Evolutionary conservation across 2,329 filamentous ascomycete genomes (phyloP).

Genomic region (Penicillium hesseltinei): DNA sequence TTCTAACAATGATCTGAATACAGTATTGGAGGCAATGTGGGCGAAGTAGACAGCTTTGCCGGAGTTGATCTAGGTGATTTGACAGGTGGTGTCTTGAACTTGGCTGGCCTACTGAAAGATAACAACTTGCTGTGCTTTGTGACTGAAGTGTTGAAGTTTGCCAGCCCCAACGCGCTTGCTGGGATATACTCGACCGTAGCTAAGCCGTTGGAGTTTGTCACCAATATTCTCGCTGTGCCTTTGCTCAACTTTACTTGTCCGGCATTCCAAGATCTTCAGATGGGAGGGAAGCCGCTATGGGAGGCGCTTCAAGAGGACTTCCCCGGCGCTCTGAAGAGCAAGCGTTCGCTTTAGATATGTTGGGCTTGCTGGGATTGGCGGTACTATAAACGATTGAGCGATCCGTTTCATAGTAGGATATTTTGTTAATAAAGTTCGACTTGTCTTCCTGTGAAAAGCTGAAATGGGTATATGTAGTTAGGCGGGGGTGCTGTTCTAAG

Average conservation of each 20-base stretch:
- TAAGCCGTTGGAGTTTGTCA: constrained; percentile 29
- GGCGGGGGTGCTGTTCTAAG: neutral
- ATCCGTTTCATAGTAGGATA: neutral
- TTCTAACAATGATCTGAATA: neutral
- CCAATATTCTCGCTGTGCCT: constrained; percentile 28
- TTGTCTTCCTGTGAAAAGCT: neutral
- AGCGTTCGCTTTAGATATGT: constrained; percentile 14
- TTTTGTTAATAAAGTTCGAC: neutral
- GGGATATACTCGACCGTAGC: constrained; percentile 31
- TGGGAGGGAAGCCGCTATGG: constrained; percentile 33
- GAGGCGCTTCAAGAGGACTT: constrained; percentile 29
- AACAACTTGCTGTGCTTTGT: constrained; percentile 44
- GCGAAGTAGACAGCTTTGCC: constrained; percentile 52
- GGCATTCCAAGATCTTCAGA: constrained; percentile 33
- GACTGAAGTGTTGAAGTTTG: constrained; percentile 35
- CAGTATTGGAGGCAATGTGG: constrained; percentile 54
- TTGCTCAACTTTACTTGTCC: constrained; percentile 33
- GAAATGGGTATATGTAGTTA: neutral
- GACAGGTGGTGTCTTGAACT: constrained; percentile 43
- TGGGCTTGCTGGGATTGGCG: neutral
- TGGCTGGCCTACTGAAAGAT: constrained; percentile 37
- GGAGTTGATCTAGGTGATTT: constrained; percentile 47
- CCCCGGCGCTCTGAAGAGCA: constrained; percentile 29
- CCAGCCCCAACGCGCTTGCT: constrained; percentile 33
- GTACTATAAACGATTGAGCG: neutral